A percentile compares a stretch with the other conserved stretches of the same genome.
Evolutionary conservation across 306 rosid genomes (phyloP).

Genomic region (Purshia tridentata): DNA sequence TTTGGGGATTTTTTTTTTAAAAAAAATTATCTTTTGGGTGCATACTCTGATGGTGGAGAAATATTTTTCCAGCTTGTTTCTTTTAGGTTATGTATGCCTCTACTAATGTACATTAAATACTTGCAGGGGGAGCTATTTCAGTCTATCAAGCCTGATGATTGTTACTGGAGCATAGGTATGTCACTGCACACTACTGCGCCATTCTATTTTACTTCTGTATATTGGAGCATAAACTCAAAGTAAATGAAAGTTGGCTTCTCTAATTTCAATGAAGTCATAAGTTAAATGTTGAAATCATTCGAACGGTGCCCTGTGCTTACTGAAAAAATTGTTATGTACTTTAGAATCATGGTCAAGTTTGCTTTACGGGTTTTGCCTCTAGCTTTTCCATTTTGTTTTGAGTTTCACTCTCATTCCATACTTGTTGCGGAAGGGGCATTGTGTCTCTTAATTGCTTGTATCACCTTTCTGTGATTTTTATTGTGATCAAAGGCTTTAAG

Average conservation of each 20-base stretch:
- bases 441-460: background rate
- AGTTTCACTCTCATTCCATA: background rate
- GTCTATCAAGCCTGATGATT: slow-evolving; percentile 76
- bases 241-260: background rate
- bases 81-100: background rate
- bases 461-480: background rate
- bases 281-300: background rate
- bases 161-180: slow-evolving; percentile 92
- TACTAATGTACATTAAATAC: slow-evolving; percentile 11
- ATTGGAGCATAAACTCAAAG: background rate
- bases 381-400: background rate
- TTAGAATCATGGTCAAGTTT: background rate
- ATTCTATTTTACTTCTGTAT: background rate
- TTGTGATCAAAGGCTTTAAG: background rate
- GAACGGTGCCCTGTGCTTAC: background rate
- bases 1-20: background rate
- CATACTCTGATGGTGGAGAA: no score
- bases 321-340: background rate
- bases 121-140: slow-evolving; percentile 65
- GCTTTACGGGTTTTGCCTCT: background rate
- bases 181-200: background rate
- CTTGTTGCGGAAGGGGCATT: background rate
- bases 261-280: background rate
- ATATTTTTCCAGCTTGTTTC: background rate
- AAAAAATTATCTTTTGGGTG: background rate